Base-by-base conservation (phyloP, 345 rosid genomes). In the Eucalyptus globulus region DNA sequence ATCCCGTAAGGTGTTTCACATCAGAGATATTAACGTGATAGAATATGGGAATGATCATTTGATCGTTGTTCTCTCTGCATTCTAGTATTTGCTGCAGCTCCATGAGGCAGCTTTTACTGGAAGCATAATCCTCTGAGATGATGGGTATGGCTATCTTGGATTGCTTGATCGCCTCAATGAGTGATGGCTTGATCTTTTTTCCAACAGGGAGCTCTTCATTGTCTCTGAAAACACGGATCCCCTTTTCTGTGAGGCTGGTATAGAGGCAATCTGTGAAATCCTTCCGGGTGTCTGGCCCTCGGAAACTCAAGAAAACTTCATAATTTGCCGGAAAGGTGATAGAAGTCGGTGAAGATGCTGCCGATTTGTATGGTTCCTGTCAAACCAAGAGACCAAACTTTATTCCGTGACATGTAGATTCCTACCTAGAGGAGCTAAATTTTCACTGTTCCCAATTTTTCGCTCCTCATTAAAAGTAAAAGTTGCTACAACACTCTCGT, bases 321-420 rank as follows among this genome's bases (percentile, higher is more conserved):
- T 81, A 81, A 9, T 1, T 47, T 29, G 0, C 76, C 19, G 10
- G 0, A 7, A n/a, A 65, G 37, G 37, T 14, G 15, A 27, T 1
- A n/a, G 37, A n/a, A 14, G 11, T 4, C 21, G 76, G 76, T 14
- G 37, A 14, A 65, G 16, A 14, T 49, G 3, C 0, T 1, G 16
- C 0, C 6, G 51, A 49, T 49, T 49, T 1, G 21, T 1, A 2
- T 7, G 76, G n/a, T 65, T 65, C 76, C 72, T 65, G 72, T 65
- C 11, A 65, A 65, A 65, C 1, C 40, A 65, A 65, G 11, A 1
- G 40, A 65, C 19, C 11, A n/a, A 0, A 65, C 3, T 14, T 65
- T 65, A 65, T n/a, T 1, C 37, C 19, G 19, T 14, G 2, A 65
- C 10, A 65, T n/a, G 37, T n/a, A 29, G 4, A 65, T 65, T 65